phyloP scores from a whole-genome alignment of 2,329 filamentous ascomycete species.

The Fusarium sterilihyphosum region DNA sequence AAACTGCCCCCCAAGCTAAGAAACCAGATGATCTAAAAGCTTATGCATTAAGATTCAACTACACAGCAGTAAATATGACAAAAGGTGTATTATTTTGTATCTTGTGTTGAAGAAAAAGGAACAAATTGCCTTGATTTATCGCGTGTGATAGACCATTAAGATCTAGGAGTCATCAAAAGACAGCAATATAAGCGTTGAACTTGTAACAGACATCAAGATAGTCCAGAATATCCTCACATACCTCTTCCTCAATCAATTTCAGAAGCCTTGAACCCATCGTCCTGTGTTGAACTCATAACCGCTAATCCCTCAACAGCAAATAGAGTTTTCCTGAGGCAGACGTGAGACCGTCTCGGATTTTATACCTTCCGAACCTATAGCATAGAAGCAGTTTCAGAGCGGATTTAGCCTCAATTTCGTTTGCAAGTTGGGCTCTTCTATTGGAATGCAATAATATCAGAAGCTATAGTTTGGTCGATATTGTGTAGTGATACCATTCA shows the following conservation, averaged over 20 bases:
- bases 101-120: no score
- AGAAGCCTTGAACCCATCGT: rapidly evolving
- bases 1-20: no score
- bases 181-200: rapidly evolving
- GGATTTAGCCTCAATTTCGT: background rate
- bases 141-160: rapidly evolving
- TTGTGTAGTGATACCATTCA: no score
- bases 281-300: rapidly evolving
- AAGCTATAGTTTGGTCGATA: no score
- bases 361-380: background rate
- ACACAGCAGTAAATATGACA: no score
- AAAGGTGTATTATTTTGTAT: no score
- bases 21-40: no score
- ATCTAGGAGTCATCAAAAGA: no score
- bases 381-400: background rate
- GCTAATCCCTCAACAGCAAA: rapidly evolving
- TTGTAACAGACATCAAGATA: no score
- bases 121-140: rapidly evolving
- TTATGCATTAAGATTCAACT: no score
- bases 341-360: background rate
- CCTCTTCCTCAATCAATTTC: rapidly evolving
- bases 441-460: no score
- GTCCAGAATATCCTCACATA: no score
- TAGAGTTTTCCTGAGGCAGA: background rate
- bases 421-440: rapidly evolving